A percentile compares a stretch with the other conserved stretches of the same genome.
phyloP scores from a whole-genome alignment of 164 flowering plant genomes.

The Protea cynaroides region DNA sequence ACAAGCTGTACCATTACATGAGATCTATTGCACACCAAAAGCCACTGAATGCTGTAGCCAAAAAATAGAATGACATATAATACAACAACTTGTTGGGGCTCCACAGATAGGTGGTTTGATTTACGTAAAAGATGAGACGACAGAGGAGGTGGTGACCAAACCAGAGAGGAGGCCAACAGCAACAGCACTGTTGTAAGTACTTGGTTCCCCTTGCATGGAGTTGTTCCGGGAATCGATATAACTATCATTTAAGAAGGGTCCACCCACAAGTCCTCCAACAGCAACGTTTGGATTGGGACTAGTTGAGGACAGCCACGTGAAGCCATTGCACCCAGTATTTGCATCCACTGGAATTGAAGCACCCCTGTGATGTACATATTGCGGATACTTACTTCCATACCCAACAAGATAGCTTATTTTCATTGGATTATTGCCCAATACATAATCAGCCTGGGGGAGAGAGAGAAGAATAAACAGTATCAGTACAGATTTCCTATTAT shows the following conservation, averaged over 20 bases:
- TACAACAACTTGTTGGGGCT: no score
- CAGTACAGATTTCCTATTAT: background rate
- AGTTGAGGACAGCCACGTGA: constrained; percentile 49
- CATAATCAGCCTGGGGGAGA: constrained; percentile 73
- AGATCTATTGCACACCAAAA: no score
- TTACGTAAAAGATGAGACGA: constrained; percentile 53
- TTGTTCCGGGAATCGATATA: constrained; percentile 68
- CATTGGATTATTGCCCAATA: constrained; percentile 79
- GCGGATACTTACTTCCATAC: constrained; percentile 70
- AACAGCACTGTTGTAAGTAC: constrained; percentile 78
- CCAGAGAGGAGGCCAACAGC: constrained; percentile 77
- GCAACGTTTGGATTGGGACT: constrained; percentile 85
- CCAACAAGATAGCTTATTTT: constrained; percentile 89
- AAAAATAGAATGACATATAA: no score
- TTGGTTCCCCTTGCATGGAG: constrained; percentile 80
- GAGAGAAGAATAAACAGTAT: background rate
- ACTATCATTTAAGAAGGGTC: constrained; percentile 74
- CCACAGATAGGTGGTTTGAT: background rate
- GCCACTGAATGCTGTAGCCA: no score
- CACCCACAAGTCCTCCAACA: constrained; percentile 83
- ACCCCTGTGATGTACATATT: constrained; percentile 85
- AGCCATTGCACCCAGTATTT: constrained; percentile 64
- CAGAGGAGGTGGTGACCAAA: constrained; percentile 78
- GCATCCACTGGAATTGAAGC: constrained; percentile 85
- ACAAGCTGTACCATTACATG: no score